phyloP scores from a whole-genome alignment of 805 yeast species.

The Pachysolen tannophilus region DNA sequence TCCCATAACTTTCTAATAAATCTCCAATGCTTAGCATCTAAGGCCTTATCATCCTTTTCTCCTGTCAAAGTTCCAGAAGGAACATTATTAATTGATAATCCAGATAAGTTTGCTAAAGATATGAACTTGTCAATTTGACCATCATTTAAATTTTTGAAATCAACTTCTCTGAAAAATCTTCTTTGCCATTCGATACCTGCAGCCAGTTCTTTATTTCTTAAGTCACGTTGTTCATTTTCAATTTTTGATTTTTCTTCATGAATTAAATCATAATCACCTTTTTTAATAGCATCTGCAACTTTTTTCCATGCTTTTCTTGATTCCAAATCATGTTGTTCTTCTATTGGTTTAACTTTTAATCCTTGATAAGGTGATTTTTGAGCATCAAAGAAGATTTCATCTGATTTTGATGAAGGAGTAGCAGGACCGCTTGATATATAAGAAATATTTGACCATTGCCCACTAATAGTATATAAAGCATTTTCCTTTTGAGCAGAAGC shows the following conservation, averaged over 20 bases:
- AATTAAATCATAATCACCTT: slow-evolving; percentile 69
- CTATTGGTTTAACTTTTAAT: slow-evolving; percentile 71
- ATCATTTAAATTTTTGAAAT: slow-evolving; percentile 22
- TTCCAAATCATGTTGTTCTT: slow-evolving; percentile 74
- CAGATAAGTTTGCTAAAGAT: slow-evolving; percentile 36
- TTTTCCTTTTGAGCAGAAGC: slow-evolving; percentile 42
- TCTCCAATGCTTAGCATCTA: slow-evolving; percentile 60
- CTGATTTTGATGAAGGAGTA: slow-evolving; percentile 32
- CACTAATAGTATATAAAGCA: slow-evolving; percentile 71
- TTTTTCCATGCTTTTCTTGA: slow-evolving; percentile 83
- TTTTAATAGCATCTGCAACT: slow-evolving; percentile 80
- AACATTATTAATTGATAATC: slow-evolving; percentile 53
- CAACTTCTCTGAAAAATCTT: slow-evolving; percentile 67
- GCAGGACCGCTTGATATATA: slow-evolving; percentile 50
- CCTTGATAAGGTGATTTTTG: slow-evolving; percentile 39
- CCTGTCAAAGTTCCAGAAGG: slow-evolving; percentile 57
- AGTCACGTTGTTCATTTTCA: slow-evolving; percentile 79
- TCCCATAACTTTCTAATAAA: slow-evolving; percentile 47
- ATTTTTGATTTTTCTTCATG: slow-evolving; percentile 67
- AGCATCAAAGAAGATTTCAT: slow-evolving; percentile 59
- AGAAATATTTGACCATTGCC: slow-evolving; percentile 88
- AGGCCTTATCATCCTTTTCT: slow-evolving; percentile 41
- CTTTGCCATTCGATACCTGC: slow-evolving; percentile 63
- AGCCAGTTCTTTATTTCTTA: slow-evolving; percentile 66
- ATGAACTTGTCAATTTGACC: slow-evolving; percentile 27